Evolutionary conservation across 176 grass and related monocot genomes (phyloP).

Genomic region (Lolium perenne): DNA sequence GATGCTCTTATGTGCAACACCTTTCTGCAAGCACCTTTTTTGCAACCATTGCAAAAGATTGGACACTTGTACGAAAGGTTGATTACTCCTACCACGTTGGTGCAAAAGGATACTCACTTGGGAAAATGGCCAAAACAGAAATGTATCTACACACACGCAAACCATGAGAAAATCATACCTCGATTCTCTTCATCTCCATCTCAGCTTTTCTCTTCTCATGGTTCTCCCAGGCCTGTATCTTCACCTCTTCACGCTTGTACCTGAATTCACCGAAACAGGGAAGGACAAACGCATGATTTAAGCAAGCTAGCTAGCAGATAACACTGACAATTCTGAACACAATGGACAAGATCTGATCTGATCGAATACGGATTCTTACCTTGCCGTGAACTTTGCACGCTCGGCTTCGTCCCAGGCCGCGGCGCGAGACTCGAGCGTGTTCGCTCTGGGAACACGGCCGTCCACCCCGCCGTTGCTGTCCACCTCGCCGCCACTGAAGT

Average conservation of each 20-base stretch:
- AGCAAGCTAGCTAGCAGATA: neutral
- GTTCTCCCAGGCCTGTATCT: conserved; percentile 98
- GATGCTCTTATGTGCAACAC: too few relatives aligned
- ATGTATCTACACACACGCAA: neutral
- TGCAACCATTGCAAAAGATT: neutral
- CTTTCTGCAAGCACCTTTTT: too few relatives aligned
- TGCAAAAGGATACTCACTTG: neutral
- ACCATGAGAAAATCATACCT: conserved; percentile 46
- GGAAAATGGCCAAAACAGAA: neutral
- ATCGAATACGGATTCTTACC: conserved; percentile 31
- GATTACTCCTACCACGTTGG: neutral
- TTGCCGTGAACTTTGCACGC: conserved; percentile 80
- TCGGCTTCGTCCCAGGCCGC: conserved; percentile 88
- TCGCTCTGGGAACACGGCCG: neutral
- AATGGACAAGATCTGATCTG: too few relatives aligned
- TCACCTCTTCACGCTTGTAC: conserved; percentile 87
- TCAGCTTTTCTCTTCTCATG: conserved; percentile 90
- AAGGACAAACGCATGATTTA: neutral
- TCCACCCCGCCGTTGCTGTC: conserved; percentile 4
- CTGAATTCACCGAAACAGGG: conserved; percentile 30
- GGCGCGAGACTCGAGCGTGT: conserved; percentile 70
- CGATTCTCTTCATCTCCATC: conserved; percentile 81
- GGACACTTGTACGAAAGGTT: neutral
- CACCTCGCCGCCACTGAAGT: conserved; percentile 3
- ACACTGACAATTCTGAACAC: neutral